A percentile compares a stretch with the other conserved stretches of the same genome.
Evolutionary conservation across 345 rosid species (phyloP).

Genomic region (Punica granatum): DNA sequence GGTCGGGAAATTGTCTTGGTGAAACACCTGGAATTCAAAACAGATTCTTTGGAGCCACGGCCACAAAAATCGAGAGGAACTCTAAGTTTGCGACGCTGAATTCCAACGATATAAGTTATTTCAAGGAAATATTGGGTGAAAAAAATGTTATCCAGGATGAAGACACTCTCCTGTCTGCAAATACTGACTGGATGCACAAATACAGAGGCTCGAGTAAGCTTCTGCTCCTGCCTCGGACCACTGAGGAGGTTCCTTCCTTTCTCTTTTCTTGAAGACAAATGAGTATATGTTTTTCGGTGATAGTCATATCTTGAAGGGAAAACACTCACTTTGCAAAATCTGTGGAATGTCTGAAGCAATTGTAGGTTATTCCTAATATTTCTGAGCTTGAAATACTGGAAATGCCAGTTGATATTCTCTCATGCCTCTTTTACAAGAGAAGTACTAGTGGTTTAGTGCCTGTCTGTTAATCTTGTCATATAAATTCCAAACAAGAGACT

Average conservation of each 20-base stretch:
- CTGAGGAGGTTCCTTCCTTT: conserved; percentile 53
- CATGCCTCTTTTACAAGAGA: not conserved
- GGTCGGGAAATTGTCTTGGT: conserved; percentile 4
- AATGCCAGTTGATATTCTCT: not conserved
- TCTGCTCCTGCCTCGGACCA: conserved; percentile 63
- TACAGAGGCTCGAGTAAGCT: conserved; percentile 80
- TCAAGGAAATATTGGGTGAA: conserved; percentile 60
- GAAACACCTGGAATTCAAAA: conserved; percentile 16
- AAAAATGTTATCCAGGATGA: conserved; percentile 72
- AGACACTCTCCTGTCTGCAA: conserved; percentile 56
- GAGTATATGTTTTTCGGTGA: too few relatives aligned
- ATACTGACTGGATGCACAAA: conserved; percentile 92
- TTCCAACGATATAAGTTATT: conserved; percentile 55
- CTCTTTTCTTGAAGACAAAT: not conserved
- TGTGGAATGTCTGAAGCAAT: not conserved
- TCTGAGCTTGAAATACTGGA: not conserved
- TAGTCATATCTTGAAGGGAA: not conserved
- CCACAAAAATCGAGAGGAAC: conserved; percentile 42
- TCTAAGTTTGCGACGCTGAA: conserved; percentile 56
- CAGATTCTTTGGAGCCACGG: conserved; percentile 39
- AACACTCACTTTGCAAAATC: not conserved
- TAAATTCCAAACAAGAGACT: not conserved
- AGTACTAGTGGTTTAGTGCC: not conserved
- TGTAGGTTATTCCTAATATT: not conserved
- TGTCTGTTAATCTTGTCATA: not conserved